phyloP scores from a whole-genome alignment of 768 basidiomycete species.

The Sarcodon aspratus region DNA sequence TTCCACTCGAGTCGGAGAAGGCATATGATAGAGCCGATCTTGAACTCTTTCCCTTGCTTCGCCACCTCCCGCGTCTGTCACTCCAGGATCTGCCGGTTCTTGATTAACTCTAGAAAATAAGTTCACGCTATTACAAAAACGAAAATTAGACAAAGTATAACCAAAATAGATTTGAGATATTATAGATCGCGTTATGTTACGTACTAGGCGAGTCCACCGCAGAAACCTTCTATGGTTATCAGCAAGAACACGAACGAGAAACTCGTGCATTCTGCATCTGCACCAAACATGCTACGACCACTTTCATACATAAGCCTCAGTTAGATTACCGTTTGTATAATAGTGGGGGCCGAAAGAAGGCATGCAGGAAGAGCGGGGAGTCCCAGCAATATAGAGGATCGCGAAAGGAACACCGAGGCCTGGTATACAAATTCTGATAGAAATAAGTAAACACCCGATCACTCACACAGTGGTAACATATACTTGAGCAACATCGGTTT shows the following conservation, averaged over 20 bases:
- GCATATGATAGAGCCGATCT: conserved; percentile 88
- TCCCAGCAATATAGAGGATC: conserved; percentile 81
- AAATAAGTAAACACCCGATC: background rate
- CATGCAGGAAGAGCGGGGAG: conserved; percentile 64
- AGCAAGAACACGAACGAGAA: conserved; percentile 62
- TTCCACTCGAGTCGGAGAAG: conserved; percentile 73
- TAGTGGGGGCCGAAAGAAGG: conserved; percentile 64
- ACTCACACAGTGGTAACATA: conserved; percentile 90
- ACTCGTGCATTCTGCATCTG: conserved; percentile 27
- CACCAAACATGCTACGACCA: conserved; percentile 53
- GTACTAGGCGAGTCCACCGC: conserved; percentile 88
- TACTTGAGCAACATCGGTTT: conserved; percentile 71
- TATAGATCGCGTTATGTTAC: conserved; percentile 20
- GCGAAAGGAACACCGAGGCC: conserved; percentile 86
- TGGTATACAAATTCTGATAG: conserved; percentile 64
- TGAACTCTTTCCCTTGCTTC: conserved; percentile 76
- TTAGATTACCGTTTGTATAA: conserved; percentile 63
- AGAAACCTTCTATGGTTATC: conserved; percentile 82
- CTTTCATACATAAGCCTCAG: conserved; percentile 52
- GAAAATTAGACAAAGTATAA: conserved; percentile 1
- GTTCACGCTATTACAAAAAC: conserved; percentile 50
- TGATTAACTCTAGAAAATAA: conserved; percentile 79
- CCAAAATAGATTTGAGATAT: conserved; percentile 1
- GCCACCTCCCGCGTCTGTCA: conserved; percentile 44
- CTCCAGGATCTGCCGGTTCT: conserved; percentile 38